Evolutionary conservation across 75 land plant genomes (phyloP).

Genomic region (Adiantum capillusveneris): DNA sequence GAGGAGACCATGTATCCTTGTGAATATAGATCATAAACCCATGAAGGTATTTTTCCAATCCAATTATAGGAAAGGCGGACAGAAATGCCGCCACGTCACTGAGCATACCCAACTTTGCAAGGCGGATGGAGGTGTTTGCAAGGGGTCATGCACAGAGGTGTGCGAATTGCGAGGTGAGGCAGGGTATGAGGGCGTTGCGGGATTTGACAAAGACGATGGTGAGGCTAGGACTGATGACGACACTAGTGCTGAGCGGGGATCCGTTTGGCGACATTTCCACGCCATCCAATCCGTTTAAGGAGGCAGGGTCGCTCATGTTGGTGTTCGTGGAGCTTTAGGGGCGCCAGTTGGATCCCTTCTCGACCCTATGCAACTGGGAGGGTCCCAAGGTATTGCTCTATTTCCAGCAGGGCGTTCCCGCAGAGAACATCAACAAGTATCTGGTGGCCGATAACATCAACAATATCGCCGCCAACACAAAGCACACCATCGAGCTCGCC

Average conservation of each 20-base stretch:
- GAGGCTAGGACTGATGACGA: not conserved
- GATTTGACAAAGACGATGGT: slow-evolving; percentile 8
- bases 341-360: not conserved
- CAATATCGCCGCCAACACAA: too few relatives aligned
- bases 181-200: slow-evolving; percentile 5
- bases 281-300: not conserved
- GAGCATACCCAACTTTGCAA: slow-evolving; percentile 1
- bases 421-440: too few relatives aligned
- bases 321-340: not conserved
- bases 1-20: too few relatives aligned
- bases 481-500: too few relatives aligned
- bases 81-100: not conserved
- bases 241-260: not conserved
- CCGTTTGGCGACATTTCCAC: not conserved
- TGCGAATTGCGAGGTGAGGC: slow-evolving; percentile 1
- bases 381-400: not conserved
- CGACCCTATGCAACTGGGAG: not conserved
- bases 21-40: too few relatives aligned
- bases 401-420: not conserved
- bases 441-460: too few relatives aligned
- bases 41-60: too few relatives aligned
- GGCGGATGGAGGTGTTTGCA: not conserved
- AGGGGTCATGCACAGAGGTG: not conserved
- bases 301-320: not conserved
- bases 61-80: not conserved